Evolutionary conservation across 805 yeast species (phyloP), one percentile per base, ranked within the genome.

Genomic region (Isabelozyma rhagii): DNA sequence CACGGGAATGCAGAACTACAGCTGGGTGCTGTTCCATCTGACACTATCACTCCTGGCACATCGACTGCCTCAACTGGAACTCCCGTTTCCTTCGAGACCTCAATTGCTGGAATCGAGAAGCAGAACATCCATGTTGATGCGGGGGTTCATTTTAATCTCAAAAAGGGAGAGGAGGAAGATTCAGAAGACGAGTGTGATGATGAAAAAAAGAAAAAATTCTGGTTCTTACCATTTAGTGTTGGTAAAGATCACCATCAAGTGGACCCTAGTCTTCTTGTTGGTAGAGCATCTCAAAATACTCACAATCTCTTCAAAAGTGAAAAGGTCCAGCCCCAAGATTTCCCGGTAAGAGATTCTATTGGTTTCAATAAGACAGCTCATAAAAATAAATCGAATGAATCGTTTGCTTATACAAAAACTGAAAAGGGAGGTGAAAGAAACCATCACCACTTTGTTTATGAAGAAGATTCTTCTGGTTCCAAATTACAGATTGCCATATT

Each of bases 211-310:
- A 53, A 50, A 9, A 28, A 43, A 10, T 54, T 57, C 27, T 57
- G 60, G 60, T 57, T 57, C 34, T 48, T 53, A 41, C 60, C 61
- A 5, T 55, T 59, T 29, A 40, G 40, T 18, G 25, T 41, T 53
- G 40, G 17, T 17, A 13, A 40, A 8, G 10, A 21, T 5, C 14
- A 8, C 18, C 21, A 41, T 8, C 13, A 25, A 41, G 43, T 41
- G 9, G 27, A 41, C 14, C 34, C 34, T 8, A 8, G 34, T 8
- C 8, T 8, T 8, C 34, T 29, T 29, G 34, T 29, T 3, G 34
- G 34, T 8, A 10, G 34, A 29, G 34, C 8, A 29, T 8, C 34
- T 29, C 10, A 29, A 29, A 29, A 29, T 29, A 15, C 17, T 15
- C 17, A 15, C 17, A 15, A 15, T 15, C 17, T 15, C 17, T 15